Percentiles rank a stretch among this genome's conserved stretches.
phyloP scores from a whole-genome alignment of 306 rosid species.

The Quercus mongolica region DNA sequence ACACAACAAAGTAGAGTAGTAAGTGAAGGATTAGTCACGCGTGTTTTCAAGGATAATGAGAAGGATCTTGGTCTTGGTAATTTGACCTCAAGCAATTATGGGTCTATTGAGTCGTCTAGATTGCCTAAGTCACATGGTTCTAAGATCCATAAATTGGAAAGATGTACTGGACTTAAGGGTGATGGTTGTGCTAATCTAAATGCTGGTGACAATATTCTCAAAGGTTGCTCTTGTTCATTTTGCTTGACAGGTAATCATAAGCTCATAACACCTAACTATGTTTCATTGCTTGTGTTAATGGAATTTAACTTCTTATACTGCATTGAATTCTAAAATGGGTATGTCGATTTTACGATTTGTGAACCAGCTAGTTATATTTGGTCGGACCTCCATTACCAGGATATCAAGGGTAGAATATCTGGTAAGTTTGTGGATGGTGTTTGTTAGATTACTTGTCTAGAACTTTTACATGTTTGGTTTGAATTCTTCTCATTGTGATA shows the following conservation, averaged over 20 bases:
- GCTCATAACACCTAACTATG: not conserved
- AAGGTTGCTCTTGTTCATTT: conserved; percentile 70
- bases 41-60: conserved; percentile 21
- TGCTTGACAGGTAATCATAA: conserved; percentile 72
- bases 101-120: conserved; percentile 16
- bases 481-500: not conserved
- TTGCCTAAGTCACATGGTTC: conserved; percentile 35
- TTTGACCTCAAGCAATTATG: conserved; percentile 17
- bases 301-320: not conserved
- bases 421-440: conserved; percentile 38
- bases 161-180: conserved; percentile 46
- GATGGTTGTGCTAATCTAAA: conserved; percentile 17
- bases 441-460: not conserved
- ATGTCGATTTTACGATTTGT: conserved; percentile 18
- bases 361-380: conserved; percentile 69
- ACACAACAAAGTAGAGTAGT: no score
- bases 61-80: conserved; percentile 17
- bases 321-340: conserved; percentile 10
- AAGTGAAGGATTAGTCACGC: conserved; percentile 23
- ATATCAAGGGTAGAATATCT: conserved; percentile 69
- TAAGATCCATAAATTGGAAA: conserved; percentile 39
- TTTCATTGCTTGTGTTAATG: not conserved
- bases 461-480: not conserved
- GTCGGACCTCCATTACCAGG: conserved; percentile 93
- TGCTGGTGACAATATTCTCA: conserved; percentile 35